Evolutionary conservation across 2,329 filamentous ascomycete genomes (phyloP).

Genomic region (Neofusicoccum cordaticola): DNA sequence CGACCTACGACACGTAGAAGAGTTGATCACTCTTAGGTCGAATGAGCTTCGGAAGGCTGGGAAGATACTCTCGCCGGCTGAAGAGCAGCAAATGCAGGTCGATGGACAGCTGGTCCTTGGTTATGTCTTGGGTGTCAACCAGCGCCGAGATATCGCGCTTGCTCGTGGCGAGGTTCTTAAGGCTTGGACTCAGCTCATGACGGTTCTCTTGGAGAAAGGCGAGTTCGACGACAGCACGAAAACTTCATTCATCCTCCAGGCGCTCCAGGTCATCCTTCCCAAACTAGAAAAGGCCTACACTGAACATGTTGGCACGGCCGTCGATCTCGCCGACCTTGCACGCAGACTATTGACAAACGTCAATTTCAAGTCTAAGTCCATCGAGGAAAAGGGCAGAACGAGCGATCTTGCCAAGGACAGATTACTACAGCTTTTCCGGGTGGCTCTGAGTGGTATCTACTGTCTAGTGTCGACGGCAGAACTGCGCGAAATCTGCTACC

Average conservation of each 20-base stretch:
- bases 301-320: slow-evolving; percentile 66
- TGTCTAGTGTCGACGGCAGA: slow-evolving; percentile 68
- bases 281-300: slow-evolving; percentile 77
- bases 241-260: slow-evolving; percentile 78
- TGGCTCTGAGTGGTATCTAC: slow-evolving; percentile 75
- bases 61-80: slow-evolving; percentile 29
- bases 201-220: slow-evolving; percentile 78
- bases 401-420: slow-evolving; percentile 82
- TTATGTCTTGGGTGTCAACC: slow-evolving; percentile 10
- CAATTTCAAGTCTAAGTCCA: slow-evolving; percentile 51
- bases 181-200: slow-evolving; percentile 80
- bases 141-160: slow-evolving; percentile 49
- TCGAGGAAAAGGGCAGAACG: slow-evolving; percentile 3
- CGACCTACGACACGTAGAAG: slow-evolving; percentile 67
- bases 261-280: slow-evolving; percentile 81
- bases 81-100: slow-evolving; percentile 51
- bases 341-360: slow-evolving; percentile 70
- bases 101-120: slow-evolving; percentile 33
- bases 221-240: slow-evolving; percentile 72
- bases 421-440: slow-evolving; percentile 86
- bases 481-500: slow-evolving; percentile 82
- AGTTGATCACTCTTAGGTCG: slow-evolving; percentile 69
- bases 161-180: slow-evolving; percentile 67
- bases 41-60: slow-evolving; percentile 55
- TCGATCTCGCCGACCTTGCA: slow-evolving; percentile 74